These are phyloP conservation scores for Urostyla sp. DNA, from an alignment of 73 alveolate genomes.

Conservation along the genomic window DNA sequence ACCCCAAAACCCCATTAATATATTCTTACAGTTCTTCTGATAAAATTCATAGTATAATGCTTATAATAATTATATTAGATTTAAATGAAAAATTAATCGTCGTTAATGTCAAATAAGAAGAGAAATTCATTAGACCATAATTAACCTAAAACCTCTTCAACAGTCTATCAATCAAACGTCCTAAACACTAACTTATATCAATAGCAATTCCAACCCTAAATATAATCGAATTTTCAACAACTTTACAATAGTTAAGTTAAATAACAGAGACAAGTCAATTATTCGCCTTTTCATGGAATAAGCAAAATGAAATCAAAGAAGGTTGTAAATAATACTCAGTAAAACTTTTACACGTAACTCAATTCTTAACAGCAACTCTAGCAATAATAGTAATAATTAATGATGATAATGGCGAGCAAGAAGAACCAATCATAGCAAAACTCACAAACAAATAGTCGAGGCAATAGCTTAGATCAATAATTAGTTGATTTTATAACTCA, in stretches of 20 bases:
- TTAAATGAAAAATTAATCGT: conserved; percentile 35
- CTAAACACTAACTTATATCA: background rate
- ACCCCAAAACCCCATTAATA: background rate
- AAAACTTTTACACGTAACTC: too few species aligned
- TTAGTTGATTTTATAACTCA: conserved; percentile 18
- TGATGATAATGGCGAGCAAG: too few species aligned
- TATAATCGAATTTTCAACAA: background rate
- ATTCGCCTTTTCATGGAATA: conserved; percentile 38
- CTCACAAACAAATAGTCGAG: background rate
- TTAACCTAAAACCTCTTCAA: conserved; percentile 3
- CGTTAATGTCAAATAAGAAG: conserved; percentile 59
- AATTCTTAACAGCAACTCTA: too few species aligned
- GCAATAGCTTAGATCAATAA: conserved; percentile 2
- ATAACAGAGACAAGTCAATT: conserved; percentile 18
- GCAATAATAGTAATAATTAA: too few species aligned
- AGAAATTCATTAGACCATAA: conserved; percentile 38
- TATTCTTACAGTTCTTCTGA: background rate
- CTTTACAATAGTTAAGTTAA: background rate
- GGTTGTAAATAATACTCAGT: background rate
- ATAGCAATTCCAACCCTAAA: background rate
- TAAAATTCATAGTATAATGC: background rate
- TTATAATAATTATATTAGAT: background rate
- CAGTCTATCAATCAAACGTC: background rate
- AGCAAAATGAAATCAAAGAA: conserved; percentile 11
- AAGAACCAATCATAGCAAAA: background rate